Evolutionary conservation across 2,329 filamentous ascomycete species (phyloP).

Genomic region (Microascus cirrosus): DNA sequence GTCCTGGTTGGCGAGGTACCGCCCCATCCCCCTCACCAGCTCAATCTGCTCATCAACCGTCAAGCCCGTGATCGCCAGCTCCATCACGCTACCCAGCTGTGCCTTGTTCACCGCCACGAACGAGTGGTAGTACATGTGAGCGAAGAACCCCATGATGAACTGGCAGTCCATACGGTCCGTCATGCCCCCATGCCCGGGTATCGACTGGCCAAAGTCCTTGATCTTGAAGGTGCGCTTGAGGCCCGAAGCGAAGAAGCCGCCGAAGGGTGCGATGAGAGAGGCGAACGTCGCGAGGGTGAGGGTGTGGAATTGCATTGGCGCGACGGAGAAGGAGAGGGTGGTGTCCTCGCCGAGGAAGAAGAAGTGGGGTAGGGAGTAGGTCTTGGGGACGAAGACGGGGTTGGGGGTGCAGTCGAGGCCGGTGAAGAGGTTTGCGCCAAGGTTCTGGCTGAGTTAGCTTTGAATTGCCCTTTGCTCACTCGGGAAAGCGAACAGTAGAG

Average conservation of each 20-base stretch:
- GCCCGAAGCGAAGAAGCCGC: slow-evolving; percentile 95
- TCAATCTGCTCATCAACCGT: slow-evolving; percentile 83
- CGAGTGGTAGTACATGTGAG: slow-evolving; percentile 96
- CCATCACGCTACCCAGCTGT: slow-evolving; percentile 76
- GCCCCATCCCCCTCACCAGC: slow-evolving; percentile 52
- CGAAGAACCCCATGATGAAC: slow-evolving; percentile 99
- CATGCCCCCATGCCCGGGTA: slow-evolving; percentile 94
- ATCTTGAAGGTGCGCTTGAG: slow-evolving; percentile 99
- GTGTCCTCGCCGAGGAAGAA: slow-evolving; percentile 54
- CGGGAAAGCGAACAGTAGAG: not conserved
- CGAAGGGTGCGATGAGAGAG: slow-evolving; percentile 92
- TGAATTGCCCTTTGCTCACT: not conserved
- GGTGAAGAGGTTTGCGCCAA: slow-evolving; percentile 86
- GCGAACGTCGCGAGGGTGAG: slow-evolving; percentile 86
- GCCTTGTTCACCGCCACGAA: slow-evolving; percentile 88
- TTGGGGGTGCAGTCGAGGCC: slow-evolving; percentile 85
- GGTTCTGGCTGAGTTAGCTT: slow-evolving; percentile 40
- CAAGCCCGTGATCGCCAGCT: slow-evolving; percentile 84
- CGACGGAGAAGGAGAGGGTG: slow-evolving; percentile 58
- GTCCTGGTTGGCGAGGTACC: slow-evolving; percentile 57
- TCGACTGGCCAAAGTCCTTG: slow-evolving; percentile 98
- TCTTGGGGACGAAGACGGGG: slow-evolving; percentile 74
- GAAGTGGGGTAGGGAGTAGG: slow-evolving; percentile 61
- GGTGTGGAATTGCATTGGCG: slow-evolving; percentile 90
- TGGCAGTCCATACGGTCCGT: slow-evolving; percentile 99